A percentile compares a stretch with the other conserved stretches of the same genome.
These are phyloP conservation scores for Colletotrichum kahawae DNA, from an alignment of 2,329 filamentous ascomycete species.

Conservation along the genomic window DNA sequence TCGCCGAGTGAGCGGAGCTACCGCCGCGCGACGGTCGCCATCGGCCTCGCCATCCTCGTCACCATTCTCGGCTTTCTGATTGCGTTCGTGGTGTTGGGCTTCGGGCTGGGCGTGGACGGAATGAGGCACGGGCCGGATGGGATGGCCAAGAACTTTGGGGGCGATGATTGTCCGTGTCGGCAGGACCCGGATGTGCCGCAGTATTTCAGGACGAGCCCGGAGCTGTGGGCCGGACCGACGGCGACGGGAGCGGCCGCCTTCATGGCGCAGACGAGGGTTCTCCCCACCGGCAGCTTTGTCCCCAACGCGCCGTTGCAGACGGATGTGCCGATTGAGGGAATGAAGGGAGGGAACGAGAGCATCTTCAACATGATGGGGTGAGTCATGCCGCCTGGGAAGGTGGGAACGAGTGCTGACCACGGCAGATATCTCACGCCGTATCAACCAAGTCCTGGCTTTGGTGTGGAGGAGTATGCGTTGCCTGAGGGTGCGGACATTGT, in stretches of 20 bases:
- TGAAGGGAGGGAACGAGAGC: constrained; percentile 60
- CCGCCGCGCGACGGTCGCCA: background rate
- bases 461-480: constrained; percentile 73
- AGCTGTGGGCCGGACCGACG: constrained; percentile 69
- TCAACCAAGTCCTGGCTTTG: constrained; percentile 74
- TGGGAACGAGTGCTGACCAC: background rate
- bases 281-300: constrained; percentile 69
- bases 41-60: constrained; percentile 27
- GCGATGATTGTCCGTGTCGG: constrained; percentile 31
- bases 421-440: constrained; percentile 68
- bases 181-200: constrained; percentile 54
- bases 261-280: constrained; percentile 72
- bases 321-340: constrained; percentile 67
- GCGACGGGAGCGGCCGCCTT: constrained; percentile 74
- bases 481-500: constrained; percentile 71
- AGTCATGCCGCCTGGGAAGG: background rate
- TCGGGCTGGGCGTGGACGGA: constrained; percentile 26
- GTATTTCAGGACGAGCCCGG: constrained; percentile 66
- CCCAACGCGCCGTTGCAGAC: constrained; percentile 76
- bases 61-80: constrained; percentile 38
- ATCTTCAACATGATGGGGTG: constrained; percentile 74
- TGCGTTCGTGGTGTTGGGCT: constrained; percentile 41
- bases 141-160: constrained; percentile 21
- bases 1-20: background rate
- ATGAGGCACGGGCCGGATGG: constrained; percentile 22